Evolutionary conservation across 257 asterid species (phyloP), one percentile per base, ranked within the genome.

Genomic region (Solanum clarkiae): DNA sequence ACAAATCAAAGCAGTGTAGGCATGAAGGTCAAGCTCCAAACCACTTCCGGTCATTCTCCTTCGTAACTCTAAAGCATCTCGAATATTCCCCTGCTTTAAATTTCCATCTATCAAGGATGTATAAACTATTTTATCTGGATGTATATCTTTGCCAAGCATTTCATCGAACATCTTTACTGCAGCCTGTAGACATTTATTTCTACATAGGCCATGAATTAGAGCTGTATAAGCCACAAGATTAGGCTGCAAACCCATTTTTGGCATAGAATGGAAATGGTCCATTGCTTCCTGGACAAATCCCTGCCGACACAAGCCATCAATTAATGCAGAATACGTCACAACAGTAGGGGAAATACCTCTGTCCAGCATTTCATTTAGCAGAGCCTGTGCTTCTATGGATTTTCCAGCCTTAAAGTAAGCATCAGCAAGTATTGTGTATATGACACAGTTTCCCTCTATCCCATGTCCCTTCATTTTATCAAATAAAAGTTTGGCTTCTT

Each of bases 391-490:
- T 89, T 93, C 98, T 20, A 13, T 17, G 18, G 86, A 88, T 87
- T 92, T 94, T 54, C 98, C 98, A 17, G 93, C 92, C 89, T 91
- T 96, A 71, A 94, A 93, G 88, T 93, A 94, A 44, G 95, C 91
- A 87, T 93, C 95, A 81, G 93, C 87, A 56, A 94, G 91, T 51
- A 92, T 90, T 36, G 98, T 91, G 90, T 92, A 96, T 88, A 92
- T 91, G 85, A 93, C 96, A 88, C 85, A 86, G 89, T 87, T 92
- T 68, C 88, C 84, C 91, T 90, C 92, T 60, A 91, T 51, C 63
- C 93, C 90, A 49, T 32, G 84, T 63, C 84, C 93, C 93, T 88
- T 92, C 98, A 96, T 96, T 90, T 93, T 92, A 84, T 90, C 87
- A 90, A 92, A 86, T 86, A 94, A 88, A 49, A 79, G 59, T 83